A percentile compares a stretch with the other conserved stretches of the same genome.
These are phyloP conservation scores for Citrus hindsii DNA, from an alignment of 345 rosid species.

Conservation along the genomic window DNA sequence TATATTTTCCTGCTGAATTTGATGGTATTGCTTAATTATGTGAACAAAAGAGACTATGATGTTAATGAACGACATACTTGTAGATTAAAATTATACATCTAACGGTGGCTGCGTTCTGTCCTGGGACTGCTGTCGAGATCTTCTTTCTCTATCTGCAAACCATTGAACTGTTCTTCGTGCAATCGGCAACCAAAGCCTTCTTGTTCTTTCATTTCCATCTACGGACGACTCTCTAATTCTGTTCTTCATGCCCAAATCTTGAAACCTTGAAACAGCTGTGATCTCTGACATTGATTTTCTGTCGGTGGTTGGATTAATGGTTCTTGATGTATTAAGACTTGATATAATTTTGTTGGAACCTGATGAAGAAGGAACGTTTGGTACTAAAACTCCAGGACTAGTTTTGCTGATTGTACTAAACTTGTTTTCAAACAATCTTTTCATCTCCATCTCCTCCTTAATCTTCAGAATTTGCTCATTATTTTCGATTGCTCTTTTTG, in stretches of 20 bases:
- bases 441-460: constrained; percentile 65
- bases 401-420: constrained; percentile 25
- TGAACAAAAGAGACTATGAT: too few species aligned
- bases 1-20: neutral
- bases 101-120: constrained; percentile 19
- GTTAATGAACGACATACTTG: neutral
- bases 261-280: constrained; percentile 54
- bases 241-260: constrained; percentile 23
- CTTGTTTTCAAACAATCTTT: constrained; percentile 53
- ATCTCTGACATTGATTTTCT: constrained; percentile 81
- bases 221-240: constrained; percentile 19
- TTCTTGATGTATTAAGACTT: constrained; percentile 20
- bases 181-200: constrained; percentile 72
- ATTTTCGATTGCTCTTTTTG: constrained; percentile 21
- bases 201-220: constrained; percentile 39
- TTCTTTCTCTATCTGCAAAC: constrained; percentile 68
- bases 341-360: constrained; percentile 9
- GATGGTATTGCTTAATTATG: neutral
- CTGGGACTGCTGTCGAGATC: constrained; percentile 25
- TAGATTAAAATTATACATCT: constrained; percentile 28
- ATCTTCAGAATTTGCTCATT: constrained; percentile 31
- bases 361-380: constrained; percentile 21
- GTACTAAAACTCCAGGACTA: constrained; percentile 1
- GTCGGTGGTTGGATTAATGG: constrained; percentile 24
- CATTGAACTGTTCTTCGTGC: constrained; percentile 71